Percentiles rank a stretch among this genome's conserved stretches.
Conservation (phyloP, 2,329 filamentous ascomycete genomes). For the Apiospora marii region DNA sequence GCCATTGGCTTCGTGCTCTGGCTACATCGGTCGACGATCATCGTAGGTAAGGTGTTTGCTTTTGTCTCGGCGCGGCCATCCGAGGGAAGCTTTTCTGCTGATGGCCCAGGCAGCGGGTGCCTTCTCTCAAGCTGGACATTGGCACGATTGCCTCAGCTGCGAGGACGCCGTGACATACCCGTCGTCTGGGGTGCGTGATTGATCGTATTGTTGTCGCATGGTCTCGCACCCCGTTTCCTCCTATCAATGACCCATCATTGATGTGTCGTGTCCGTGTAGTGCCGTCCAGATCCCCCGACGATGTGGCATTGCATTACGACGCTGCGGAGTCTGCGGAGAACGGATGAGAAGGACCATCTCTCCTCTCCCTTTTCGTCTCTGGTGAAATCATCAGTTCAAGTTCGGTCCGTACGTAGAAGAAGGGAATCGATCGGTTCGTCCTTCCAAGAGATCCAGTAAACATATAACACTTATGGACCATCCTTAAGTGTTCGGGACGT, state of each 20-base stretch:
- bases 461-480: neutral
- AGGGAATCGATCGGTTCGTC: neutral
- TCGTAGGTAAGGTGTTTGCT: neutral
- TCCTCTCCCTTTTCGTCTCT: neutral
- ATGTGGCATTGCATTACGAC: slow-evolving; percentile 14
- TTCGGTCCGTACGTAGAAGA: neutral
- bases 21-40: neutral
- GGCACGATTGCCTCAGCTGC: neutral
- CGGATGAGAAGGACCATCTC: neutral
- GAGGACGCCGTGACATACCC: neutral
- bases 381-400: neutral
- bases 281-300: neutral
- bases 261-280: neutral
- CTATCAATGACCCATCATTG: slow-evolving; percentile 5
- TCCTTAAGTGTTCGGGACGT: neutral
- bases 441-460: neutral
- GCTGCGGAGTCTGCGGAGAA: slow-evolving; percentile 1
- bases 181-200: neutral
- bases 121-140: neutral
- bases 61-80: neutral
- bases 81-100: neutral
- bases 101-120: neutral
- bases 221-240: neutral
- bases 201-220: neutral
- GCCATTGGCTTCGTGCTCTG: neutral